Evolutionary conservation across 805 yeast genomes (phyloP).

Genomic region (Lipomyces sp.): DNA sequence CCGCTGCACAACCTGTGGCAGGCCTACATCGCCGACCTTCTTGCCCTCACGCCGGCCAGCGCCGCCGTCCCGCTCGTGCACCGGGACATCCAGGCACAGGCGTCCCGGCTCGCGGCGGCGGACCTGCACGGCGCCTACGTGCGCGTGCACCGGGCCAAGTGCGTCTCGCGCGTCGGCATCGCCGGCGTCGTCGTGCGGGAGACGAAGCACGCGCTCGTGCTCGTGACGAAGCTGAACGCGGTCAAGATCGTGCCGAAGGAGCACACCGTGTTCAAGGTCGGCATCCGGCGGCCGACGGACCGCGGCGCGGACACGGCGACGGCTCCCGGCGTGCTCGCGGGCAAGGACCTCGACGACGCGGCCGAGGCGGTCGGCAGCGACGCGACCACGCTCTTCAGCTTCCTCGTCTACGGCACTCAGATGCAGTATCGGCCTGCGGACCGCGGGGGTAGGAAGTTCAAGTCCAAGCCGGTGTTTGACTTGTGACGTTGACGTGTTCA

Average conservation of each 20-base stretch:
- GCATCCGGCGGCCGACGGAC: not conserved
- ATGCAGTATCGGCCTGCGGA: conserved; percentile 25
- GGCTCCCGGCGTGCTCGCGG: not conserved
- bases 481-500: too few species aligned
- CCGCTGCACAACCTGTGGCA: conserved; percentile 20
- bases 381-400: not conserved
- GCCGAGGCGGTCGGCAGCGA: not conserved
- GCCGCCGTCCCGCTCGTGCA: not conserved
- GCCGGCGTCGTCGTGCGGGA: conserved; percentile 21
- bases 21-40: conserved; percentile 17
- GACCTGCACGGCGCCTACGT: conserved; percentile 25
- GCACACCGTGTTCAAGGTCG: conserved; percentile 15
- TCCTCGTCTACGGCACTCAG: conserved; percentile 23
- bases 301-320: not conserved
- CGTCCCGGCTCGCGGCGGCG: conserved; percentile 20
- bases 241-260: conserved; percentile 21
- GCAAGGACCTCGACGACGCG: not conserved
- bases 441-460: conserved; percentile 26
- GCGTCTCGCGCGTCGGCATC: conserved; percentile 20
- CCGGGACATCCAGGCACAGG: conserved; percentile 8
- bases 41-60: not conserved
- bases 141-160: conserved; percentile 7
- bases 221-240: conserved; percentile 9
- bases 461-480: conserved; percentile 7
- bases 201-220: conserved; percentile 9